These are phyloP conservation scores for Boletus tomentosulus DNA, from an alignment of 768 basidiomycete species.

Conservation along the genomic window DNA sequence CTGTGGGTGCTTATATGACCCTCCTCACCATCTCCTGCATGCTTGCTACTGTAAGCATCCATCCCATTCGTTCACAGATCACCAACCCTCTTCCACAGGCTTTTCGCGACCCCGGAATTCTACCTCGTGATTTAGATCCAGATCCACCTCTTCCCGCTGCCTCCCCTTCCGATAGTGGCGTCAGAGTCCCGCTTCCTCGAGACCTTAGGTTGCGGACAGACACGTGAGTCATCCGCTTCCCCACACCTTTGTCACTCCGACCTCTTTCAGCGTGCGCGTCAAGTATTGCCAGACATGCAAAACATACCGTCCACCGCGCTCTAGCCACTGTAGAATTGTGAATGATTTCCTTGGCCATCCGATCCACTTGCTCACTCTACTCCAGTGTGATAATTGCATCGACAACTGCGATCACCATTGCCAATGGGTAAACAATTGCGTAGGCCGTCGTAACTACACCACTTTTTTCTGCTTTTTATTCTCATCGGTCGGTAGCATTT, in stretches of 20 bases:
- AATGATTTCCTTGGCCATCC: constrained; percentile 5
- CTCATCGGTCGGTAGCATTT: constrained; percentile 53
- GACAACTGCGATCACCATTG: constrained; percentile 93
- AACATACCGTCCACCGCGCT: constrained; percentile 88
- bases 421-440: constrained; percentile 92
- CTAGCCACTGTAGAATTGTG: constrained; percentile 95
- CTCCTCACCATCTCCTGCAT: constrained; percentile 71
- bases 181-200: constrained; percentile 67
- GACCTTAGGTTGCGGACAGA: constrained; percentile 78
- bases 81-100: constrained; percentile 42
- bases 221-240: constrained; percentile 47
- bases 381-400: constrained; percentile 93
- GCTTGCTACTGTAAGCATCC: constrained; percentile 62
- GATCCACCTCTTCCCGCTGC: constrained; percentile 72
- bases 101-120: constrained; percentile 79
- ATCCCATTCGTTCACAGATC: background rate
- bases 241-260: background rate
- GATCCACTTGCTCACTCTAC: constrained; percentile 1
- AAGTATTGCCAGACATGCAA: constrained; percentile 94
- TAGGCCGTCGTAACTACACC: constrained; percentile 93
- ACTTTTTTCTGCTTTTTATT: constrained; percentile 86
- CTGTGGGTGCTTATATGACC: constrained; percentile 58
- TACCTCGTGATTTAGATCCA: constrained; percentile 83
- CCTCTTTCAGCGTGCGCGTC: constrained; percentile 63
- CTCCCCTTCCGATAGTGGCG: constrained; percentile 59